Conservation (phyloP, 202 grass and related monocot species). For the Dendrocalamus latiflorus region DNA sequence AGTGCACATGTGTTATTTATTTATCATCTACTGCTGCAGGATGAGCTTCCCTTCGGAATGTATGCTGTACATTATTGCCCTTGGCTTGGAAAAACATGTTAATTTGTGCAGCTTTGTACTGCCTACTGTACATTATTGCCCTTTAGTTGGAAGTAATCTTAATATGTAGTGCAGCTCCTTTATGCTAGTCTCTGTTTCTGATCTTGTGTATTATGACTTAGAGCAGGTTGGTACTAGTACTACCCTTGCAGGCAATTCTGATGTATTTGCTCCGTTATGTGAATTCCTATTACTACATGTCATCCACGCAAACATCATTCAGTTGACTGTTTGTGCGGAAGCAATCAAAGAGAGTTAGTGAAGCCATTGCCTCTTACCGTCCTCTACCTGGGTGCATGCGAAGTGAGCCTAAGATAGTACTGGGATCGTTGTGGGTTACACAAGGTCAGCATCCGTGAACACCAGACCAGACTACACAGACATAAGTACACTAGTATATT, state of each 20-base stretch:
- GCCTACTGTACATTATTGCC: neutral
- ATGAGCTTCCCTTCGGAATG: neutral
- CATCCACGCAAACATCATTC: neutral
- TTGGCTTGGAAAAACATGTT: neutral
- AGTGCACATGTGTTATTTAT: neutral
- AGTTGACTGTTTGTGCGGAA: neutral
- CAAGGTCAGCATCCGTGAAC: too few species aligned
- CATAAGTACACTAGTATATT: too few species aligned
- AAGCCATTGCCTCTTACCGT: neutral
- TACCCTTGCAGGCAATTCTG: neutral
- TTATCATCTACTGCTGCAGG: neutral
- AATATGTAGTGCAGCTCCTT: neutral
- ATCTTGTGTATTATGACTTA: neutral
- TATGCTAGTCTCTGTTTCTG: neutral
- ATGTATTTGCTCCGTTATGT: neutral
- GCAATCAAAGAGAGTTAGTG: neutral
- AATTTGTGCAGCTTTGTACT: neutral
- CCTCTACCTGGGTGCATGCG: neutral
- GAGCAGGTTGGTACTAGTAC: neutral
- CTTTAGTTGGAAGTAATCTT: neutral
- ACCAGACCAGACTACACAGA: too few species aligned
- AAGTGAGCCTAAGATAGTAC: too few species aligned
- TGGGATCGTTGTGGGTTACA: too few species aligned
- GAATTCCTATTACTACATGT: neutral
- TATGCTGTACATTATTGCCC: neutral